phyloP scores from a whole-genome alignment of 352 stramenopile genomes.

The Phytopythium litorale region DNA sequence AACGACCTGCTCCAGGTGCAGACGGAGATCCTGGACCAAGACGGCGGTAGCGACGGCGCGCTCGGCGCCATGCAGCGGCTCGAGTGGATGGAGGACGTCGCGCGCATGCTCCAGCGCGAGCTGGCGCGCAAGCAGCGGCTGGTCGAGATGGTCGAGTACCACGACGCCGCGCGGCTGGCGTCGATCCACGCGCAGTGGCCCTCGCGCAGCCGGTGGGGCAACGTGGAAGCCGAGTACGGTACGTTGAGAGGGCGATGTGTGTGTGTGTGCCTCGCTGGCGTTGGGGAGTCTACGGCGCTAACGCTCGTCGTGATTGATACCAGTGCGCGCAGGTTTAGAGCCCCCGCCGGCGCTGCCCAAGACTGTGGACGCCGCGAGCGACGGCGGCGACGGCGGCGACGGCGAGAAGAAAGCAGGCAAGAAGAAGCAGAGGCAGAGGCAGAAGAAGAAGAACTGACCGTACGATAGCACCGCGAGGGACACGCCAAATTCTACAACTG shows the following conservation, averaged over 20 bases:
- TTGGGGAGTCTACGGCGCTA: no score
- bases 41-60: slow-evolving; percentile 13
- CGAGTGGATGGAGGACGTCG: slow-evolving; percentile 78
- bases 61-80: slow-evolving; percentile 25
- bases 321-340: slow-evolving; percentile 41
- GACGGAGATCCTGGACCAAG: slow-evolving; percentile 13
- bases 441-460: slow-evolving; percentile 30
- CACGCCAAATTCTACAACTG: not conserved
- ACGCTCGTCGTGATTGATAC: not conserved
- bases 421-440: slow-evolving; percentile 47
- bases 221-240: slow-evolving; percentile 53
- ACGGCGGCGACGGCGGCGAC: slow-evolving; percentile 5
- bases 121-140: slow-evolving; percentile 50
- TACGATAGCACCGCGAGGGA: not conserved
- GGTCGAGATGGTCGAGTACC: slow-evolving; percentile 50
- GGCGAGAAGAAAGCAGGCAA: slow-evolving; percentile 17
- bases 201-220: slow-evolving; percentile 25
- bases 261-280: no score
- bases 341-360: slow-evolving; percentile 22
- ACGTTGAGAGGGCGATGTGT: slow-evolving; percentile 7
- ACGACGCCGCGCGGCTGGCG: slow-evolving; percentile 31
- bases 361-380: not conserved
- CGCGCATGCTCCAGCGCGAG: slow-evolving; percentile 65
- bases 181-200: slow-evolving; percentile 43
- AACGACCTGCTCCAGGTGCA: slow-evolving; percentile 23